Evolutionary conservation across 1,284 basidiomycete genomes (phyloP).

Genomic region (Singerocomus inundabilis): DNA sequence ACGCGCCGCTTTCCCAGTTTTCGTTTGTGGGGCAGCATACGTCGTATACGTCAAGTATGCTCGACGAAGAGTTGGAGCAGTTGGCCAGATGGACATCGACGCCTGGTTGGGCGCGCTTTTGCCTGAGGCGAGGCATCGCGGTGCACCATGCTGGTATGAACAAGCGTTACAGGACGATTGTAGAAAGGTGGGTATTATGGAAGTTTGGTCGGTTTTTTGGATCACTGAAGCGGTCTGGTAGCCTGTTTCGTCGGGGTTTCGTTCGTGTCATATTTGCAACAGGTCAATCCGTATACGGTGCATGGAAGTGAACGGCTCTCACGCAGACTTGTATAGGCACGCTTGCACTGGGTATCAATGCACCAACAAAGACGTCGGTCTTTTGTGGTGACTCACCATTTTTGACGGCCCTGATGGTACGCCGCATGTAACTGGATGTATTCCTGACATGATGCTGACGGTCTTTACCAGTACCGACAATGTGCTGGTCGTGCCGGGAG

Average conservation of each 20-base stretch:
- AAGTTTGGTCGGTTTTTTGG: background rate
- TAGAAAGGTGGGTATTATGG: constrained; percentile 50
- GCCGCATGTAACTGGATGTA: constrained; percentile 14
- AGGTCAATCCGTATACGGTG: constrained; percentile 33
- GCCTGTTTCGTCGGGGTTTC: constrained; percentile 59
- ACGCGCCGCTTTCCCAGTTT: constrained; percentile 56
- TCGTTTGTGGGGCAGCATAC: constrained; percentile 49
- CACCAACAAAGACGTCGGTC: constrained; percentile 62
- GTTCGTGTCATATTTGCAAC: constrained; percentile 66
- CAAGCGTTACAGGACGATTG: constrained; percentile 53
- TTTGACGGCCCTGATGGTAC: constrained; percentile 61
- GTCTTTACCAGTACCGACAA: constrained; percentile 55
- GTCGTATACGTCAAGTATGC: constrained; percentile 45
- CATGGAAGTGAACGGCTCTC: background rate
- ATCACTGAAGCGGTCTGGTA: constrained; percentile 21
- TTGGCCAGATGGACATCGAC: constrained; percentile 39
- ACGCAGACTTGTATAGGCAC: constrained; percentile 42
- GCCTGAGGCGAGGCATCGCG: constrained; percentile 58
- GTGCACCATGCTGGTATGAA: constrained; percentile 73
- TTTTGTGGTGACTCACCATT: constrained; percentile 69
- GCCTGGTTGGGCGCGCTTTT: constrained; percentile 44
- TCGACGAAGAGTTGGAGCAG: constrained; percentile 47
- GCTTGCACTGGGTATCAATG: constrained; percentile 72
- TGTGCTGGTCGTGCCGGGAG: constrained; percentile 69
- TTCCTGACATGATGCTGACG: constrained; percentile 1